phyloP scores from a whole-genome alignment of 352 stramenopile species.

The Globisporangium lucens region DNA sequence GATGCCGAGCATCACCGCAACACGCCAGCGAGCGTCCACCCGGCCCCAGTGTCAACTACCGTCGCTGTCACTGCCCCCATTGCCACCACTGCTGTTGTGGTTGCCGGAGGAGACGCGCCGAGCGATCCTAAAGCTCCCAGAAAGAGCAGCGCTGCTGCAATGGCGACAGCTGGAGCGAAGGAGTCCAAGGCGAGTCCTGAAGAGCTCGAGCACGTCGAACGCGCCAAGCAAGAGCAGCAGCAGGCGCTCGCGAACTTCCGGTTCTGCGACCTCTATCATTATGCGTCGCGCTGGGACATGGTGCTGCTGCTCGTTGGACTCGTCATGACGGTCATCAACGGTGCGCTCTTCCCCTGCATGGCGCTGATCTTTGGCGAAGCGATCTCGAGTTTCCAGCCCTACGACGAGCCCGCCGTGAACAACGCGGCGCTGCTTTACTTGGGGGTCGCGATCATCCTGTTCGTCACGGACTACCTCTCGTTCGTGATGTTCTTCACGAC shows the following conservation, averaged over 20 bases:
- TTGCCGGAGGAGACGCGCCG: not conserved
- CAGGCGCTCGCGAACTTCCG: not conserved
- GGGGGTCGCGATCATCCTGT: conserved; percentile 29
- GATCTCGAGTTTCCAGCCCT: conserved; percentile 35
- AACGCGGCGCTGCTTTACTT: conserved; percentile 29
- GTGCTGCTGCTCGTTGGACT: conserved; percentile 25
- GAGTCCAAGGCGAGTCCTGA: not conserved
- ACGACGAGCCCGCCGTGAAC: conserved; percentile 26
- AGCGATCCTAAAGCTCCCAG: not conserved
- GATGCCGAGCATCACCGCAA: not conserved
- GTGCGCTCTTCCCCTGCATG: conserved; percentile 48
- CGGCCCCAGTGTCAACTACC: not conserved
- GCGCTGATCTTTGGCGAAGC: conserved; percentile 46
- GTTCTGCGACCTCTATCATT: conserved; percentile 28
- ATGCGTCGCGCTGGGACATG: conserved; percentile 30
- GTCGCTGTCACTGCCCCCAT: too few species aligned
- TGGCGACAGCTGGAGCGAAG: not conserved
- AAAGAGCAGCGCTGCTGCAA: not conserved
- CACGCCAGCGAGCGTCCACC: not conserved
- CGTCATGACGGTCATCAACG: conserved; percentile 35
- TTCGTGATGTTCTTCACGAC: conserved; percentile 29
- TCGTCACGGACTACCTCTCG: conserved; percentile 29
- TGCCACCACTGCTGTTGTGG: not conserved
- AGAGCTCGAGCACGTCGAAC: conserved; percentile 2
- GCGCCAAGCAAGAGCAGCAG: conserved; percentile 3